Conservation (phyloP, 805 yeast genomes). For the Candida koratica region DNA sequence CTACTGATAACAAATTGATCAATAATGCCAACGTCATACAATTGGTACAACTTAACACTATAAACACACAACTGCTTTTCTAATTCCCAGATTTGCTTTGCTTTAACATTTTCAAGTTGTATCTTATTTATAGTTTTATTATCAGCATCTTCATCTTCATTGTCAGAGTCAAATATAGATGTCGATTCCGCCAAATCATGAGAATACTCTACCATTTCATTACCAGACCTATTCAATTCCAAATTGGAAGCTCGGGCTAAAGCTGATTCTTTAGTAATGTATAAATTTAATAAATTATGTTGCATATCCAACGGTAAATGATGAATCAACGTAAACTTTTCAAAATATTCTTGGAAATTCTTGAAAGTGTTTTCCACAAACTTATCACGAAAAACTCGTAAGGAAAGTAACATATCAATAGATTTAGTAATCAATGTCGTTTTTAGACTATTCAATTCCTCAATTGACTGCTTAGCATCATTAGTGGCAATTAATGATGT, state of each 20-base stretch:
- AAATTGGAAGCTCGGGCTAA: constrained; percentile 34
- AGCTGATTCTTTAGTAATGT: constrained; percentile 47
- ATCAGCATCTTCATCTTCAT: constrained; percentile 11
- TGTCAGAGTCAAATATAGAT: constrained; percentile 5
- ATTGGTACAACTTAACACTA: constrained; percentile 35
- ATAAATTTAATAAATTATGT: constrained; percentile 36
- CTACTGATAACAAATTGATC: constrained; percentile 25
- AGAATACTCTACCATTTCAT: constrained; percentile 35
- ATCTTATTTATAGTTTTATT: not conserved
- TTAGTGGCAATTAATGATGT: constrained; percentile 2
- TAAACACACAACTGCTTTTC: constrained; percentile 42
- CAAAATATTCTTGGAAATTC: constrained; percentile 34
- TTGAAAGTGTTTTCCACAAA: constrained; percentile 25
- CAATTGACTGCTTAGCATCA: constrained; percentile 2
- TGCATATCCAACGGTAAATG: constrained; percentile 28
- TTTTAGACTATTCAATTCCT: constrained; percentile 8
- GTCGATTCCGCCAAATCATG: constrained; percentile 9
- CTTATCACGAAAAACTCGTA: constrained; percentile 33
- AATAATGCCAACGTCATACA: constrained; percentile 32
- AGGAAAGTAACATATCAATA: constrained; percentile 31
- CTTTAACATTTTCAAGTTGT: constrained; percentile 1
- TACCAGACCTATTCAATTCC: constrained; percentile 47
- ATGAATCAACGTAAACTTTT: constrained; percentile 18
- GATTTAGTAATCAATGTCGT: constrained; percentile 14
- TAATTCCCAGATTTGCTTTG: constrained; percentile 26